A percentile compares a stretch with the other conserved stretches of the same genome.
phyloP scores from a whole-genome alignment of 495 filamentous ascomycete genomes.

The Penicillium mononematosum region DNA sequence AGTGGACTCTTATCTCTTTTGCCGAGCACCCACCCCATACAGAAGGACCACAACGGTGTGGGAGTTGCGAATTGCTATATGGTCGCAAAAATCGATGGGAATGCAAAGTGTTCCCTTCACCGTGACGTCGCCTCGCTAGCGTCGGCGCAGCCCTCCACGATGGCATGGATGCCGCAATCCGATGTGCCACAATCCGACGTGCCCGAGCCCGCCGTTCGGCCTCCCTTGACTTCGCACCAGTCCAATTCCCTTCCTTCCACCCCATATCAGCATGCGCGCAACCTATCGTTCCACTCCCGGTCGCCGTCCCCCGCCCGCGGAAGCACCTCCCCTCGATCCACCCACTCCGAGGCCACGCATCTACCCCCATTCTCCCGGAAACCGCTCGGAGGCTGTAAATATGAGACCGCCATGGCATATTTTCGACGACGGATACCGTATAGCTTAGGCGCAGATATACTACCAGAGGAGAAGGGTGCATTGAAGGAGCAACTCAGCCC shows the following conservation, averaged over 20 bases:
- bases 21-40: slow-evolving; percentile 20
- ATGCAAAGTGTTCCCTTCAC: slow-evolving; percentile 38
- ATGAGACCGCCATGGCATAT: slow-evolving; percentile 72
- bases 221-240: slow-evolving; percentile 58
- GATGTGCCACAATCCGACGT: slow-evolving; percentile 31
- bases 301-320: slow-evolving; percentile 80
- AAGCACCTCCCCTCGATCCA: slow-evolving; percentile 85
- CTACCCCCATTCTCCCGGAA: slow-evolving; percentile 64
- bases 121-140: slow-evolving; percentile 47
- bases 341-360: slow-evolving; percentile 81
- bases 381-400: slow-evolving; percentile 66
- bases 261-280: slow-evolving; percentile 82
- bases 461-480: slow-evolving; percentile 65
- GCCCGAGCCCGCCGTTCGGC: slow-evolving; percentile 41
- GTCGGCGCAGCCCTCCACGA: slow-evolving; percentile 41
- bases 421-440: slow-evolving; percentile 88
- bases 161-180: slow-evolving; percentile 44
- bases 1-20: slow-evolving; percentile 21
- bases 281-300: slow-evolving; percentile 77
- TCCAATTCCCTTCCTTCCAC: slow-evolving; percentile 94
- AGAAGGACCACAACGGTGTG: slow-evolving; percentile 11
- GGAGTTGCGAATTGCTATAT: slow-evolving; percentile 38
- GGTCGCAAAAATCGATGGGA: slow-evolving; percentile 49
- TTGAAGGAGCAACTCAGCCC: slow-evolving; percentile 66
- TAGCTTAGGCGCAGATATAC: slow-evolving; percentile 70